Evolutionary conservation across 225 moss, liverwort and hornwort genomes (phyloP).

Genomic region (Physcomitrium patens): DNA sequence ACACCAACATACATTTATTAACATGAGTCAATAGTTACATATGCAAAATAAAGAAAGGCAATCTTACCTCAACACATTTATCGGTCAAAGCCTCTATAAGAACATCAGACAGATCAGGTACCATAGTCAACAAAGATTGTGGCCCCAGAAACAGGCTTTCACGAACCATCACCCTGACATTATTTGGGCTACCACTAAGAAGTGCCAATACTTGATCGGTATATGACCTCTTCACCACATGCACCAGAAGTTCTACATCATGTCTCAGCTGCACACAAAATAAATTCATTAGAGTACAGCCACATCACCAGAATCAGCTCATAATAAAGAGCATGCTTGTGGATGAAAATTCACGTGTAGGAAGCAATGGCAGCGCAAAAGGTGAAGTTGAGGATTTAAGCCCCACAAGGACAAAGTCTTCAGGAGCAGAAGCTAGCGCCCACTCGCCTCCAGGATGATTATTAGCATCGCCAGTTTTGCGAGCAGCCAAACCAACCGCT

Average conservation of each 20-base stretch:
- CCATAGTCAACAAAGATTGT: conserved; percentile 59
- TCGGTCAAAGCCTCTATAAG: conserved; percentile 87
- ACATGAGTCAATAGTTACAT: no score
- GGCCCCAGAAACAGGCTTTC: conserved; percentile 74
- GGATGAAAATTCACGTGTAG: background rate
- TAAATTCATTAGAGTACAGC: conserved; percentile 29
- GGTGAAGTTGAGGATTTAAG: conserved; percentile 11
- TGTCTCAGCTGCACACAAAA: conserved; percentile 68
- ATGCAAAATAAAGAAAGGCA: background rate
- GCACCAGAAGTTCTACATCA: conserved; percentile 73
- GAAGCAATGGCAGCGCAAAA: background rate
- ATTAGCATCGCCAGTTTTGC: conserved; percentile 55
- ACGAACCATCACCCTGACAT: conserved; percentile 54
- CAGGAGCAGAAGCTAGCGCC: conserved; percentile 69
- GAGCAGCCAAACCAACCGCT: conserved; percentile 73
- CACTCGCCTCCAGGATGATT: conserved; percentile 74
- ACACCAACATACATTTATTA: conserved; percentile 16
- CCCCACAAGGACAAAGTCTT: conserved; percentile 83
- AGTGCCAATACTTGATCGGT: conserved; percentile 57
- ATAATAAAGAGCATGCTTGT: conserved; percentile 1
- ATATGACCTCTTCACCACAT: conserved; percentile 64
- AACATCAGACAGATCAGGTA: conserved; percentile 76
- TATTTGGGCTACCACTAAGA: conserved; percentile 56
- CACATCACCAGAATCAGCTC: conserved; percentile 2
- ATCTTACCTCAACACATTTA: conserved; percentile 84